These are phyloP conservation scores for Naegleria gruberi DNA, from an alignment of 208 protist species.

Conservation along the genomic window DNA sequence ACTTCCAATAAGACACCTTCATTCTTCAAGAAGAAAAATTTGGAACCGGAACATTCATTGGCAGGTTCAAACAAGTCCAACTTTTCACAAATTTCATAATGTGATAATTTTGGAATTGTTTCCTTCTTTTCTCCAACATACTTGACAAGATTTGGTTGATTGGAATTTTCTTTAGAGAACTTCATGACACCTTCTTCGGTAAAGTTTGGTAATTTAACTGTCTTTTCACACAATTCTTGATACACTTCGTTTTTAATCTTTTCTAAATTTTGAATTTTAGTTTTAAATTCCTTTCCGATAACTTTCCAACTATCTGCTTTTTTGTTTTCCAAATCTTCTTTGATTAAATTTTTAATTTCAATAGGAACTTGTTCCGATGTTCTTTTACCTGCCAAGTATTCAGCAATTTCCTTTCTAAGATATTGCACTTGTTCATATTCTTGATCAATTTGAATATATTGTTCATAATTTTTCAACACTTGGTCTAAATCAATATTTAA, in stretches of 20 bases:
- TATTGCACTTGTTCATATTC: neutral
- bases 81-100: slow-evolving; percentile 6
- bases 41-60: slow-evolving; percentile 9
- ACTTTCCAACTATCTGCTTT: neutral
- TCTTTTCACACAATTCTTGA: neutral
- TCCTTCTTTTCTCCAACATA: neutral
- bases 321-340: neutral
- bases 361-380: neutral
- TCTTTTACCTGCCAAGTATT: neutral
- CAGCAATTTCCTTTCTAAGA: neutral
- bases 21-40: slow-evolving; percentile 48
- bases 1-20: slow-evolving; percentile 53
- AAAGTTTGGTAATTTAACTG: slow-evolving; percentile 4
- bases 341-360: neutral
- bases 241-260: neutral
- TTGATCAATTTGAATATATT: neutral
- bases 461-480: neutral
- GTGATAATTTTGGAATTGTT: neutral
- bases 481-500: neutral
- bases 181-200: neutral
- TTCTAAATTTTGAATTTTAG: neutral
- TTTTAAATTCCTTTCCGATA: neutral
- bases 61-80: slow-evolving; percentile 13
- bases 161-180: neutral
- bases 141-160: neutral